Evolutionary conservation across 371 early-diverging fungal species (phyloP).

Genomic region (Blakeslea trispora): DNA sequence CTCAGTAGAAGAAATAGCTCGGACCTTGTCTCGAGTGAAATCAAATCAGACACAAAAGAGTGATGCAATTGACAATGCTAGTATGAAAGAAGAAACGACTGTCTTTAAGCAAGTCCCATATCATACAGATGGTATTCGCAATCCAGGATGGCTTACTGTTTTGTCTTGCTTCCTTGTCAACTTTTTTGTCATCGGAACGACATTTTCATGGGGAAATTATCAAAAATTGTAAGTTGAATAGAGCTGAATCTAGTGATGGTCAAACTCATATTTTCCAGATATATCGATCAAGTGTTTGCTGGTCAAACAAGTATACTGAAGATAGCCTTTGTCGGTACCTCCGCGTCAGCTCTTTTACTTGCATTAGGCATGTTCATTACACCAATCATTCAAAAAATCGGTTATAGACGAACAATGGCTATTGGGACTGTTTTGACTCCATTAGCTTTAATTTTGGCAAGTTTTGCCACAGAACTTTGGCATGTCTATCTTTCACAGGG

Average conservation of each 20-base stretch:
- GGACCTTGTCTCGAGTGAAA: conserved; percentile 31
- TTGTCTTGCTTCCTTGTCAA: conserved; percentile 57
- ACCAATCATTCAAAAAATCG: conserved; percentile 59
- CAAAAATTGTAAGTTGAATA: conserved; percentile 53
- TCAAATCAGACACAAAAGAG: conserved; percentile 12
- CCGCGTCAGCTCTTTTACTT: conserved; percentile 47
- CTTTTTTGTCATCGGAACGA: conserved; percentile 58
- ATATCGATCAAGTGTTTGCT: conserved; percentile 38
- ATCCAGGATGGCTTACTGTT: conserved; percentile 53
- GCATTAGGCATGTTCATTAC: conserved; percentile 62
- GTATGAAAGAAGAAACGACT: neutral
- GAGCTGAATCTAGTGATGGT: no score
- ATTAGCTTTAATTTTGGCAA: conserved; percentile 56
- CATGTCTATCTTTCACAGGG: conserved; percentile 70
- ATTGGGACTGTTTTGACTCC: conserved; percentile 59
- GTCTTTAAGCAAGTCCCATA: conserved; percentile 24
- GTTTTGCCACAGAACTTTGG: conserved; percentile 58
- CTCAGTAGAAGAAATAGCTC: conserved; percentile 37
- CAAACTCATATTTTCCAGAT: conserved; percentile 11
- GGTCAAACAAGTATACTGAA: conserved; percentile 31
- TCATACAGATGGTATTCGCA: conserved; percentile 37
- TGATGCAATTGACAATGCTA: conserved; percentile 3
- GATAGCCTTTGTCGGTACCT: conserved; percentile 60
- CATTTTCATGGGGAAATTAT: conserved; percentile 60
- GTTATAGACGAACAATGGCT: conserved; percentile 58